These are phyloP conservation scores for Infundibulicybe gibba DNA, from an alignment of 768 basidiomycete genomes.

Conservation along the genomic window DNA sequence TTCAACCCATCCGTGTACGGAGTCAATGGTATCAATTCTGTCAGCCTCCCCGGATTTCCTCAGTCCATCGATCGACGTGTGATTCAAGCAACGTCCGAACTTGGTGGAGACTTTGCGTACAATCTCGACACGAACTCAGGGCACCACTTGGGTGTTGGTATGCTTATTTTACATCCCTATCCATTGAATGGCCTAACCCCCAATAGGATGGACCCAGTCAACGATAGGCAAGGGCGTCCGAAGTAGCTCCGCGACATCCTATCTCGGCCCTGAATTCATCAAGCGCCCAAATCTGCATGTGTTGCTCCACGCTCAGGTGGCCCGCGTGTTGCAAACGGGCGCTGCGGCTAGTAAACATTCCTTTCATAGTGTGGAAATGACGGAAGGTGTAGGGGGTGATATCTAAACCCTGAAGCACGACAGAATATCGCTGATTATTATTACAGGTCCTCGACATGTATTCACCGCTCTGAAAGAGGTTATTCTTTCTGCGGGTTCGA, in stretches of 20 bases:
- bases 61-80: constrained; percentile 15
- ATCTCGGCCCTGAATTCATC: constrained; percentile 1
- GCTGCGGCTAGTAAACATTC: no score
- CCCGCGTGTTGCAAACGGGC: no score
- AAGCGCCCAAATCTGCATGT: constrained; percentile 4
- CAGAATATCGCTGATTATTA: no score
- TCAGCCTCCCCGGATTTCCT: constrained; percentile 17
- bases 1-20: constrained; percentile 21
- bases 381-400: no score
- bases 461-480: no score
- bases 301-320: background rate
- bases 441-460: no score
- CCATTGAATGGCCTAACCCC: background rate
- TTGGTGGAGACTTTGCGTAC: constrained; percentile 13
- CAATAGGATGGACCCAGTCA: constrained; percentile 18
- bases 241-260: constrained; percentile 8
- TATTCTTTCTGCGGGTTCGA: no score
- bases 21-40: constrained; percentile 16
- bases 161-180: constrained; percentile 1
- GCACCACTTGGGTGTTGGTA: constrained; percentile 25
- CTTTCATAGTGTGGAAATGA: no score
- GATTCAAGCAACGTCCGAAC: constrained; percentile 17
- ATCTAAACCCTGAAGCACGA: no score
- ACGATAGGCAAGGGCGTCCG: no score
- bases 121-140: constrained; percentile 26